Conservation (phyloP, 192 early-diverging fungal genomes). For the Diversispora eburnea region DNA sequence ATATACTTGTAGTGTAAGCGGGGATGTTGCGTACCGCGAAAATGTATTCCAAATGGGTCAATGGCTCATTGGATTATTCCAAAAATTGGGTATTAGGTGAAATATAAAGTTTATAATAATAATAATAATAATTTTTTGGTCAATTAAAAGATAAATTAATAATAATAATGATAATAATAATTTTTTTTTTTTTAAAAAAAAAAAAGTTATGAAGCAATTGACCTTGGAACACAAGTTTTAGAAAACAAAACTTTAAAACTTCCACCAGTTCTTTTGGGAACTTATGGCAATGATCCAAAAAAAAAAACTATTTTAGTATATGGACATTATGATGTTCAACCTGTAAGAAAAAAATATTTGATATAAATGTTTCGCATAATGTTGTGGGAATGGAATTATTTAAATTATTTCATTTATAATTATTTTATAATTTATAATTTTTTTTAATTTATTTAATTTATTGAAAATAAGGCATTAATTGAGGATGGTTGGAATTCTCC, state of each 20-base stretch:
- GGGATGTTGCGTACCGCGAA: slow-evolving; percentile 67
- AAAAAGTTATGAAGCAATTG: slow-evolving; percentile 50
- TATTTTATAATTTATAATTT: background rate
- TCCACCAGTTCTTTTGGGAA: slow-evolving; percentile 88
- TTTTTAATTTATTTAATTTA: background rate
- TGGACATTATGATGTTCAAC: slow-evolving; percentile 99
- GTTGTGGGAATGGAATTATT: background rate
- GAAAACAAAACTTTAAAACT: slow-evolving; percentile 76
- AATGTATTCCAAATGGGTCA: slow-evolving; percentile 89
- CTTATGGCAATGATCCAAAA: slow-evolving; percentile 81
- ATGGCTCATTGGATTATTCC: slow-evolving; percentile 75
- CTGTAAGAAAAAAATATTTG: slow-evolving; percentile 46
- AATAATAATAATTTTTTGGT: background rate
- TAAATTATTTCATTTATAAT: background rate
- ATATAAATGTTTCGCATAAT: too few species aligned
- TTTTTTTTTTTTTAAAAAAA: background rate
- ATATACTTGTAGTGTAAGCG: slow-evolving; percentile 57
- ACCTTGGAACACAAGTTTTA: slow-evolving; percentile 81
- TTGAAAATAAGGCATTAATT: slow-evolving; percentile 48
- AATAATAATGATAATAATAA: background rate
- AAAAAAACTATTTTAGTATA: slow-evolving; percentile 98
- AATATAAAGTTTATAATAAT: slow-evolving; percentile 30
- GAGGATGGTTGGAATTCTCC: slow-evolving; percentile 90
- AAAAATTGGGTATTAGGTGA: slow-evolving; percentile 65
- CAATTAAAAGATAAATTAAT: background rate